Evolutionary conservation across 202 grass and related monocot species (phyloP).

Genomic region (Zoysia matrella): DNA sequence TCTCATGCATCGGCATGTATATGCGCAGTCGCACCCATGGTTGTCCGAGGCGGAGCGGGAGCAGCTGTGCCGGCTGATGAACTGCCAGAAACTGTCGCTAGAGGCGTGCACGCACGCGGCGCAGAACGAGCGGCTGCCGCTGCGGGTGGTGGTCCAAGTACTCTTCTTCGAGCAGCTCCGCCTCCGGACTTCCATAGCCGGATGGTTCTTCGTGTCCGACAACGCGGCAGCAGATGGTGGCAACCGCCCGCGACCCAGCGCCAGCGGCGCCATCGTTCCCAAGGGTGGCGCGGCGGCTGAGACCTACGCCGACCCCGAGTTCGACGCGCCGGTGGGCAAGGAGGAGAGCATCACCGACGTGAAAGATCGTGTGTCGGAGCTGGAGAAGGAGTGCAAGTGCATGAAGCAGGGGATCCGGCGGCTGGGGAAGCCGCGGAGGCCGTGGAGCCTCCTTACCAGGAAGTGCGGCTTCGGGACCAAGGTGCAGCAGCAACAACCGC

Average conservation of each 20-base stretch:
- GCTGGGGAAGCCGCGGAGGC: constrained; percentile 3
- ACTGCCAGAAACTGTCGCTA: constrained; percentile 84
- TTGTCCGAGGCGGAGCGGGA: constrained; percentile 73
- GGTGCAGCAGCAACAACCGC: constrained; percentile 51
- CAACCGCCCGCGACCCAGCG: constrained; percentile 32
- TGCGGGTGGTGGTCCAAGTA: constrained; percentile 78
- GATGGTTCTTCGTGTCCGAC: constrained; percentile 74
- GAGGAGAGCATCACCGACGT: constrained; percentile 51
- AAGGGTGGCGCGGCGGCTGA: constrained; percentile 30
- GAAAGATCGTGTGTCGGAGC: constrained; percentile 64
- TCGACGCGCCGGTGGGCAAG: constrained; percentile 35
- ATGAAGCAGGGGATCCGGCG: constrained; percentile 69
- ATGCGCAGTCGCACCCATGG: constrained; percentile 72
- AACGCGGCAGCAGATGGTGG: constrained; percentile 46
- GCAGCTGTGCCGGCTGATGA: constrained; percentile 82
- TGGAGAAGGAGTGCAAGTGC: constrained; percentile 53
- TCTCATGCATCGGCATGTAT: neutral
- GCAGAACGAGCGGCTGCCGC: constrained; percentile 79
- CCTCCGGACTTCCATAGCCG: constrained; percentile 76
- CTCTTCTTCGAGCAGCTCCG: constrained; percentile 93
- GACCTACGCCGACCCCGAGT: constrained; percentile 1
- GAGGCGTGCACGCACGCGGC: constrained; percentile 80
- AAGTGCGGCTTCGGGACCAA: constrained; percentile 49
- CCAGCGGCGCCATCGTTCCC: constrained; percentile 15
- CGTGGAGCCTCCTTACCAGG: constrained; percentile 57